Conservation (phyloP, 176 grass and related monocot species). For the Juncus effusus region DNA sequence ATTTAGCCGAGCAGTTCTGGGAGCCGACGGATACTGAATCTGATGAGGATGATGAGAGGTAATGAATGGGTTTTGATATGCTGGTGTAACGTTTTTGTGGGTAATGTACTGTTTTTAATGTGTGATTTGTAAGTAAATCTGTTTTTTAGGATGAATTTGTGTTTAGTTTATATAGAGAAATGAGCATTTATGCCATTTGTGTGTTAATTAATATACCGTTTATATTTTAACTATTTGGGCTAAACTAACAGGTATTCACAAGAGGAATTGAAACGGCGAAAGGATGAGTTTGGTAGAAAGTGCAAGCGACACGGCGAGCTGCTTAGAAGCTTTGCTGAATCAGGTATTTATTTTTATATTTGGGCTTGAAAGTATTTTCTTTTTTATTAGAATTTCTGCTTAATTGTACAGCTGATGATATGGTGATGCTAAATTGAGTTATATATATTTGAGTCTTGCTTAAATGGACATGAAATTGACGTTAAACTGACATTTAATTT, state of each 20-base stretch:
- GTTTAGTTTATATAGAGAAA: not conserved
- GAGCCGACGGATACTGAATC: constrained; percentile 77
- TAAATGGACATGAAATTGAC: too few species aligned
- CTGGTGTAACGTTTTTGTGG: not conserved
- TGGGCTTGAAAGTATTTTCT: too few species aligned
- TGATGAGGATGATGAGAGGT: constrained; percentile 86
- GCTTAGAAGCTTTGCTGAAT: constrained; percentile 55
- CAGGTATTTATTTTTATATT: constrained; percentile 37
- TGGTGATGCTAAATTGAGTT: too few species aligned
- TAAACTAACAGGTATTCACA: constrained; percentile 11
- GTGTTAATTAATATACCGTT: too few species aligned
- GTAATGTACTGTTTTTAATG: not conserved
- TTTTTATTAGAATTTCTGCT: too few species aligned
- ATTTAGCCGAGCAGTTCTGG: constrained; percentile 40
- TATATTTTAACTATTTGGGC: not conserved
- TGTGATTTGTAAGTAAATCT: not conserved
- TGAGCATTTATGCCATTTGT: not conserved
- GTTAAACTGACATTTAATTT: too few species aligned
- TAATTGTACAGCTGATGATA: too few species aligned
- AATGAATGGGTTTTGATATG: constrained; percentile 15
- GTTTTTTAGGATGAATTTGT: not conserved
- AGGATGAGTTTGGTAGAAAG: constrained; percentile 78
- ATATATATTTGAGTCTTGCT: too few species aligned
- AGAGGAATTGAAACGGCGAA: constrained; percentile 34
- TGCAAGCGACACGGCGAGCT: constrained; percentile 65